These are phyloP conservation scores for Coemansia sp. DNA, from an alignment of 192 early-diverging fungal species.

Conservation along the genomic window DNA sequence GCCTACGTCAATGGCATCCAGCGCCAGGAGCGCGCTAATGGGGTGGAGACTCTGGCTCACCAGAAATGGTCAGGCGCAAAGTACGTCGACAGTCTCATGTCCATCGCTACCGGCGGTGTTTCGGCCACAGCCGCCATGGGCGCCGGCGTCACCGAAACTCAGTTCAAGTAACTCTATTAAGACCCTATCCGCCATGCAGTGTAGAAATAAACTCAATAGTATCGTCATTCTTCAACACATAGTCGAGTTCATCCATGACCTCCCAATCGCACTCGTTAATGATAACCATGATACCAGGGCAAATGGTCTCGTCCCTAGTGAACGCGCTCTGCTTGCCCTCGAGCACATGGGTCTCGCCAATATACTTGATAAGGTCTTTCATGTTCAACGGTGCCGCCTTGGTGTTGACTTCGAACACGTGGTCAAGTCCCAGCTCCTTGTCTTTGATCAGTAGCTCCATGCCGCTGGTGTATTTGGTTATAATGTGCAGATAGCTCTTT, in stretches of 20 bases:
- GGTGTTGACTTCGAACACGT: constrained; percentile 30
- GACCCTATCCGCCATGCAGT: constrained; percentile 84
- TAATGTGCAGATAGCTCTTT: constrained; percentile 4
- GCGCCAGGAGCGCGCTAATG: constrained; percentile 84
- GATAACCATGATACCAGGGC: constrained; percentile 91
- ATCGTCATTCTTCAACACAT: constrained; percentile 74
- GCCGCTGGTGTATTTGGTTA: constrained; percentile 67
- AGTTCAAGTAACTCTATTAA: constrained; percentile 58
- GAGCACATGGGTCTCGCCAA: constrained; percentile 63
- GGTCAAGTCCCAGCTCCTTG: constrained; percentile 54
- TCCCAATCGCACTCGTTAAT: constrained; percentile 98
- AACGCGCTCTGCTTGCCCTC: constrained; percentile 84
- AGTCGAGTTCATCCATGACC: constrained; percentile 83
- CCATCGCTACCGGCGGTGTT: constrained; percentile 90
- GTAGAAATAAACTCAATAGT: constrained; percentile 94
- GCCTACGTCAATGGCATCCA: constrained; percentile 93
- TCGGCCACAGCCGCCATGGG: constrained; percentile 95
- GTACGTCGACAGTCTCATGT: constrained; percentile 87
- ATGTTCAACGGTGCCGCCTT: constrained; percentile 54
- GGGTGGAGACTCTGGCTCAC: constrained; percentile 89
- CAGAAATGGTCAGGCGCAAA: constrained; percentile 94
- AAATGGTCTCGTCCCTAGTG: constrained; percentile 76
- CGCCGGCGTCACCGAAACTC: constrained; percentile 80
- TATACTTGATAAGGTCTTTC: constrained; percentile 67
- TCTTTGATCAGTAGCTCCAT: constrained; percentile 90